A percentile compares a stretch with the other conserved stretches of the same genome.
Conservation (phyloP, 1,284 basidiomycete species). For the Cryptococcus sp. region DNA sequence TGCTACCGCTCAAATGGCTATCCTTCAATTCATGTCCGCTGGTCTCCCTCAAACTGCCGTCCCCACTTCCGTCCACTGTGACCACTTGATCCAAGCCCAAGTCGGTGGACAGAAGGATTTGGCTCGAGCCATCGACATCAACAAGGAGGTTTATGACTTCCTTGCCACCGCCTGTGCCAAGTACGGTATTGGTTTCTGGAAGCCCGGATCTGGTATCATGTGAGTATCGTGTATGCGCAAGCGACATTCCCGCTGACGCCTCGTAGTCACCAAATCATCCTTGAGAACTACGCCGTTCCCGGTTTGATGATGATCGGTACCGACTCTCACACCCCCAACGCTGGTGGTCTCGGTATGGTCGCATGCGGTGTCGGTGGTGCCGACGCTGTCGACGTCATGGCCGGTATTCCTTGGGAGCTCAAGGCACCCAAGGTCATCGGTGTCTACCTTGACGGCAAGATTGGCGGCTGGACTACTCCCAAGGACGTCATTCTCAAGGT, state of each 20-base stretch:
- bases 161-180: constrained; percentile 96
- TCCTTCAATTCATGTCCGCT: constrained; percentile 99
- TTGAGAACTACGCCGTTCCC: constrained; percentile 99
- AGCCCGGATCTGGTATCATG: constrained; percentile 97
- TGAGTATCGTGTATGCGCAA: constrained; percentile 15
- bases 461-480: constrained; percentile 94
- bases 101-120: constrained; percentile 91
- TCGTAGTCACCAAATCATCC: constrained; percentile 79
- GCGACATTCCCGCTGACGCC: background rate
- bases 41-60: constrained; percentile 97
- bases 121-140: constrained; percentile 86
- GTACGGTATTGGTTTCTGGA: constrained; percentile 97
- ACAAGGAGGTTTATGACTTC: constrained; percentile 99
- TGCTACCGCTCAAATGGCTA: constrained; percentile 97
- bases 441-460: constrained; percentile 94
- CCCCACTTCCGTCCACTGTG: constrained; percentile 97
- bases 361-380: constrained; percentile 99
- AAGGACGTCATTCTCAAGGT: constrained; percentile 99
- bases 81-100: constrained; percentile 98
- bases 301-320: constrained; percentile 99
- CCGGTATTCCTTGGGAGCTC: constrained; percentile 95
- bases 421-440: constrained; percentile 99
- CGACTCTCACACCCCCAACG: constrained; percentile 98
- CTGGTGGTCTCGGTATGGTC: constrained; percentile 98
- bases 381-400: constrained; percentile 99